Evolutionary conservation across 257 asterid species (phyloP).

Genomic region (Solanum rostratum): DNA sequence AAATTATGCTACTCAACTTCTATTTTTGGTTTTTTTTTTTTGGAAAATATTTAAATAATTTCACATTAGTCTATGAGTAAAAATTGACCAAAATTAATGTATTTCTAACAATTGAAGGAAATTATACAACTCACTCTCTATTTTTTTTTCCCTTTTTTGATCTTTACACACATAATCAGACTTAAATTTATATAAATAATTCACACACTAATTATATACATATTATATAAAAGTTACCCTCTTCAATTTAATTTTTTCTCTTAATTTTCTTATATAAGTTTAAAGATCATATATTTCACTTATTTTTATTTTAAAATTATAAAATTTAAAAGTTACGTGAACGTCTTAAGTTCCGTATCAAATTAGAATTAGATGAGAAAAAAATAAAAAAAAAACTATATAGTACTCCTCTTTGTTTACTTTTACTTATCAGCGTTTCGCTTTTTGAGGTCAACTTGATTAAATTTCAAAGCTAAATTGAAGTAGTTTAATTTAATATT

Average conservation of each 20-base stretch:
- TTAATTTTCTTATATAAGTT: background rate
- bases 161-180: background rate
- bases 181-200: background rate
- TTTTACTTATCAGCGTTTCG: too few species aligned
- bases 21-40: background rate
- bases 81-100: background rate
- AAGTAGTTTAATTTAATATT: too few species aligned
- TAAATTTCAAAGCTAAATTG: too few species aligned
- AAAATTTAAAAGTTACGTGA: too few species aligned
- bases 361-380: background rate
- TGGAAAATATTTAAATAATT: background rate
- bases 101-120: background rate
- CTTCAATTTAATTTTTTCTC: background rate
- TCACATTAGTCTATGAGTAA: background rate
- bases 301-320: too few species aligned
- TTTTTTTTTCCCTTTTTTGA: background rate
- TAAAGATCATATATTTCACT: too few species aligned
- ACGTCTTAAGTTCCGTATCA: too few species aligned
- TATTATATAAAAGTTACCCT: background rate
- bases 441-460: too few species aligned
- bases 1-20: background rate
- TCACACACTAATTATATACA: background rate
- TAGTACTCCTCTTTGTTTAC: too few species aligned
- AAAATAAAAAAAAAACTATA: fast-evolving
- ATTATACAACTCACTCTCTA: background rate